Conservation (phyloP, 75 land plant species). For the Pseudotsuga menziesii region DNA sequence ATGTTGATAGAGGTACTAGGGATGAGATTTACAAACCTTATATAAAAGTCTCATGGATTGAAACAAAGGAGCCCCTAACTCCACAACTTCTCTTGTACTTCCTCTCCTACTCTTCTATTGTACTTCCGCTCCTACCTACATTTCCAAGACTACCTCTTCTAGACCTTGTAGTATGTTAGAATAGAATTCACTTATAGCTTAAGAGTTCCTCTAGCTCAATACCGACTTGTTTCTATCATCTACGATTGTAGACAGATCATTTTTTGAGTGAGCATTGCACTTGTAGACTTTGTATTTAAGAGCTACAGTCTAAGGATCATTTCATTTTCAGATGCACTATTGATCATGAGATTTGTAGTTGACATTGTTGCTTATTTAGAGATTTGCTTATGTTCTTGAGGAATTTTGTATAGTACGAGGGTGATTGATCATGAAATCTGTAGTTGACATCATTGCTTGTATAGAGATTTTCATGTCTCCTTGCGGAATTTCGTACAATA, state of each 20-base stretch:
- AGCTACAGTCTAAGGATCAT: background rate
- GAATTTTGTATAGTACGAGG: background rate
- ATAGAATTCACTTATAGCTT: background rate
- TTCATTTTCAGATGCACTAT: background rate
- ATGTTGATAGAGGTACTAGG: background rate
- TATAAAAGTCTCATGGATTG: background rate
- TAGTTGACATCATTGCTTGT: no score
- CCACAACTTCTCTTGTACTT: background rate
- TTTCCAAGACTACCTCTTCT: background rate
- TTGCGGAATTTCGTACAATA: no score
- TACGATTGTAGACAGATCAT: background rate
- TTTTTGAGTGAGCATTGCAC: background rate
- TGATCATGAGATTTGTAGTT: background rate
- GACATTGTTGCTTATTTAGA: background rate
- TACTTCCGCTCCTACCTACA: background rate
- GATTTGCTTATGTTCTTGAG: background rate
- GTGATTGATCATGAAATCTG: background rate
- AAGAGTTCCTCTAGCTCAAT: background rate
- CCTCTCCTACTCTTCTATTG: no score
- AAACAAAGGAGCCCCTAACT: background rate
- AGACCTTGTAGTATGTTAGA: background rate
- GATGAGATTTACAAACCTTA: background rate
- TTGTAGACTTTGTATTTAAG: background rate
- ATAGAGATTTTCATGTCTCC: no score
- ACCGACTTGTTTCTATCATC: background rate